phyloP scores from a whole-genome alignment of 768 basidiomycete genomes.

The Rickenella mellea region DNA sequence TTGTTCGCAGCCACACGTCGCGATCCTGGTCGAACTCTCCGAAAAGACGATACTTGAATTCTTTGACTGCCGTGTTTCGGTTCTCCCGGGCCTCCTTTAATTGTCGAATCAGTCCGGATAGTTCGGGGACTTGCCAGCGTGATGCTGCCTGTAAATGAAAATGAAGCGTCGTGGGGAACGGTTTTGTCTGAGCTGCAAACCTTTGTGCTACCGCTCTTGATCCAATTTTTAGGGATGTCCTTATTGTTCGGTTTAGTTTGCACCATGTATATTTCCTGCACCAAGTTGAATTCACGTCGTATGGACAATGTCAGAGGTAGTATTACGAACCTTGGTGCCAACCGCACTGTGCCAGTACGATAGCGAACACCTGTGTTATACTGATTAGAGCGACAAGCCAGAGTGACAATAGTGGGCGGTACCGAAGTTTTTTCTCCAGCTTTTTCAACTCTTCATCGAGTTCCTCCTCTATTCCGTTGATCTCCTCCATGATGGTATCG shows the following conservation, averaged over 20 bases:
- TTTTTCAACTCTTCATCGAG: conserved; percentile 61
- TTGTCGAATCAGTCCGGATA: conserved; percentile 60
- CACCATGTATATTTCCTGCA: conserved; percentile 83
- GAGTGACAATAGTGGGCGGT: conserved; percentile 14
- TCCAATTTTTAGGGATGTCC: conserved; percentile 77
- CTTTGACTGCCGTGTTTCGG: conserved; percentile 67
- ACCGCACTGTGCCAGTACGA: conserved; percentile 68
- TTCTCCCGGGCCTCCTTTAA: conserved; percentile 94
- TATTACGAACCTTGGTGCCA: conserved; percentile 61
- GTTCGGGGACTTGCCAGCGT: conserved; percentile 71
- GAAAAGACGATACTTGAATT: conserved; percentile 73
- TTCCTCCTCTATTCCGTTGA: conserved; percentile 56
- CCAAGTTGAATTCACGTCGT: background rate
- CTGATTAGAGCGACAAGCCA: conserved; percentile 19
- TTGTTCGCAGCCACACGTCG: conserved; percentile 69
- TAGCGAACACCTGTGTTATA: conserved; percentile 39
- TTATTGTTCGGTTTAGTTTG: conserved; percentile 55
- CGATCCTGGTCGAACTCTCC: conserved; percentile 79
- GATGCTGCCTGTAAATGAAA: conserved; percentile 41
- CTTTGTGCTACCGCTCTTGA: conserved; percentile 72
- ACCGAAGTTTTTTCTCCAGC: conserved; percentile 65
- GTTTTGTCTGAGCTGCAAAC: conserved; percentile 25
- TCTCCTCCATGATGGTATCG: conserved; percentile 68
- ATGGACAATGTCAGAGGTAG: background rate
- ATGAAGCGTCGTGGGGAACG: conserved; percentile 1